A percentile compares a stretch with the other conserved stretches of the same genome.
Conservation (phyloP, 306 rosid species). For the Acacia acuminata region DNA sequence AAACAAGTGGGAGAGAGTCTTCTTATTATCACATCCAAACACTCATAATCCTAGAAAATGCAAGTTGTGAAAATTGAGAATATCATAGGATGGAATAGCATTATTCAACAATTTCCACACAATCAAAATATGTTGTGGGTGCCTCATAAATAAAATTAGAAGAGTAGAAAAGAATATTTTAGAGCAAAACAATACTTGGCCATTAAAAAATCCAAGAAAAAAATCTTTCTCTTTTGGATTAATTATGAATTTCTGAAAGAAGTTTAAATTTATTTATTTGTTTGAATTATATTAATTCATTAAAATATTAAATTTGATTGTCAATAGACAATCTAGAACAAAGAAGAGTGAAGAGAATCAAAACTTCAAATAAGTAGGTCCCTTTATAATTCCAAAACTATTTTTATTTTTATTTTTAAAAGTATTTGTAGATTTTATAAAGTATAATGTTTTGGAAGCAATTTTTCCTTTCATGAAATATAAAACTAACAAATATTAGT, state of each 20-base stretch:
- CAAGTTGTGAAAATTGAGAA: too few relatives aligned
- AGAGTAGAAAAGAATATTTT: background rate
- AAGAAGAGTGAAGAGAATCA: background rate
- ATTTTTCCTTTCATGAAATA: background rate
- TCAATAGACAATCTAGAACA: background rate
- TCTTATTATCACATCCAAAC: too few relatives aligned
- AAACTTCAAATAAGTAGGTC: background rate
- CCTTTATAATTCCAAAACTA: background rate
- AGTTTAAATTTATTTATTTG: background rate
- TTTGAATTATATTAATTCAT: background rate
- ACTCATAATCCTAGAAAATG: too few relatives aligned
- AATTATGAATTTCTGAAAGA: background rate
- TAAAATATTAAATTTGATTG: too few relatives aligned
- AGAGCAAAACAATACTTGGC: background rate
- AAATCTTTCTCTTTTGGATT: background rate
- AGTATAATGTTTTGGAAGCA: background rate
- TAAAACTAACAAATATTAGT: background rate
- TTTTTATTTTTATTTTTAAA: background rate
- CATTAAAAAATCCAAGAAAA: background rate
- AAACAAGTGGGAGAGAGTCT: too few relatives aligned
- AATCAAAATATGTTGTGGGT: too few relatives aligned
- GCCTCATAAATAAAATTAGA: too few relatives aligned
- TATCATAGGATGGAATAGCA: too few relatives aligned
- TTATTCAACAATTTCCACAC: too few relatives aligned
- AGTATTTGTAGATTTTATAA: background rate